These are phyloP conservation scores for Gentiana macrophylla DNA, from an alignment of 257 asterid genomes.

Conservation along the genomic window DNA sequence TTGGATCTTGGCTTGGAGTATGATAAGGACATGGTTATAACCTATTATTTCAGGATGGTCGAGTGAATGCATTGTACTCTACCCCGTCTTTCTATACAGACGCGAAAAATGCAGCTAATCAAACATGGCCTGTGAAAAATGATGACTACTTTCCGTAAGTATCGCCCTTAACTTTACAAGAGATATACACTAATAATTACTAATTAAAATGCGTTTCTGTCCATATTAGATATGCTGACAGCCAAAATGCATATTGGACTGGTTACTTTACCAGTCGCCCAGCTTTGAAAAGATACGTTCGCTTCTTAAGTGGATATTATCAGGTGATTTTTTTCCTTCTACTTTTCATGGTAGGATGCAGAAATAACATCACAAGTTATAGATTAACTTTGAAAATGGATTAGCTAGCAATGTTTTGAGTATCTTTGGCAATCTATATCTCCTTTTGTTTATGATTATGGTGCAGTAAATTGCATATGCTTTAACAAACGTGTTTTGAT, in stretches of 20 bases:
- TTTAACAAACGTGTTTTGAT: neutral
- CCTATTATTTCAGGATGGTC: constrained; percentile 57
- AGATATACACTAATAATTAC: constrained; percentile 1
- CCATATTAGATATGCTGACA: constrained; percentile 51
- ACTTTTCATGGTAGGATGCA: no score
- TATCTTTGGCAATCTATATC: neutral
- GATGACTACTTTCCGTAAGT: constrained; percentile 92
- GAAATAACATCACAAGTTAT: neutral
- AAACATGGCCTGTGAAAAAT: constrained; percentile 64
- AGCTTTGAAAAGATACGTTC: constrained; percentile 61
- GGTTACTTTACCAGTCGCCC: constrained; percentile 87
- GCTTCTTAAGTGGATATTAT: constrained; percentile 75
- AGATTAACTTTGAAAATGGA: no score
- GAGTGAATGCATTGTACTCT: constrained; percentile 76
- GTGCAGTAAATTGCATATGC: neutral
- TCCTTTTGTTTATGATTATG: neutral
- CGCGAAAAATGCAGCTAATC: constrained; percentile 52
- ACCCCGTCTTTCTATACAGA: constrained; percentile 79
- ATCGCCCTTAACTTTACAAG: constrained; percentile 3
- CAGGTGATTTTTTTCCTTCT: constrained; percentile 25
- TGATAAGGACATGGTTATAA: neutral
- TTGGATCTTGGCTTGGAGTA: no score
- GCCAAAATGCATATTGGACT: constrained; percentile 65
- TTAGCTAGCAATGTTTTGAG: neutral
- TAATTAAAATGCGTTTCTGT: constrained; percentile 4